Percentiles rank a stretch among this genome's conserved stretches.
phyloP scores from a whole-genome alignment of 345 rosid species.

The Iberis pinnata region DNA sequence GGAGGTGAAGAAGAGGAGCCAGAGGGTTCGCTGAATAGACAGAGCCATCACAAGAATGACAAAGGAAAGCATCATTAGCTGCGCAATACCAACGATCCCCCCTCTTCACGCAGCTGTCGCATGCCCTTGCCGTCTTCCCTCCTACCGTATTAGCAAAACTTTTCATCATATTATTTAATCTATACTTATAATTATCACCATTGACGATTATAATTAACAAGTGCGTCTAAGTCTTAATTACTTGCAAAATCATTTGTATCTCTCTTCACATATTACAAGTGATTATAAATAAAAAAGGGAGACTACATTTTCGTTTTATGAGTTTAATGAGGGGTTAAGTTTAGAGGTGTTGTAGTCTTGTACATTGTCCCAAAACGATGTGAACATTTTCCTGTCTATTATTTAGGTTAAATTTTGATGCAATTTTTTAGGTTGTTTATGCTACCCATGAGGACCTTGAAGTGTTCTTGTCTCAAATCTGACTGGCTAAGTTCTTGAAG shows the following conservation, averaged over 20 bases:
- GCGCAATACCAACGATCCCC: slow-evolving; percentile 92
- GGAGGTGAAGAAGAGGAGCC: slow-evolving; percentile 16
- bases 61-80: slow-evolving; percentile 92
- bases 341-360: slow-evolving; percentile 9
- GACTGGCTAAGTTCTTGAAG: slow-evolving; percentile 40
- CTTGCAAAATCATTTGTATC: slow-evolving; percentile 11
- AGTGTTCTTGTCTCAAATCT: slow-evolving; percentile 57
- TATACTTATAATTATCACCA: too few species aligned
- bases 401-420: not conserved
- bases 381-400: slow-evolving; percentile 21
- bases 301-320: slow-evolving; percentile 3
- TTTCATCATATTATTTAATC: slow-evolving; percentile 30
- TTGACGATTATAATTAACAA: too few species aligned
- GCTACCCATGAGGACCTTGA: slow-evolving; percentile 29
- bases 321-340: slow-evolving; percentile 14
- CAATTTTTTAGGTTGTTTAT: slow-evolving; percentile 33
- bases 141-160: slow-evolving; percentile 54
- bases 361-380: slow-evolving; percentile 34
- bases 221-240: slow-evolving; percentile 7
- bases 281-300: slow-evolving; percentile 21
- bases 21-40: slow-evolving; percentile 85
- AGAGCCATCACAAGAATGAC: slow-evolving; percentile 71
- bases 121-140: slow-evolving; percentile 84
- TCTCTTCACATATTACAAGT: slow-evolving; percentile 14
- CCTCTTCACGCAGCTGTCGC: slow-evolving; percentile 71